Base-by-base conservation (phyloP, 169 alveolate species). In the Condylostoma magnum region DNA sequence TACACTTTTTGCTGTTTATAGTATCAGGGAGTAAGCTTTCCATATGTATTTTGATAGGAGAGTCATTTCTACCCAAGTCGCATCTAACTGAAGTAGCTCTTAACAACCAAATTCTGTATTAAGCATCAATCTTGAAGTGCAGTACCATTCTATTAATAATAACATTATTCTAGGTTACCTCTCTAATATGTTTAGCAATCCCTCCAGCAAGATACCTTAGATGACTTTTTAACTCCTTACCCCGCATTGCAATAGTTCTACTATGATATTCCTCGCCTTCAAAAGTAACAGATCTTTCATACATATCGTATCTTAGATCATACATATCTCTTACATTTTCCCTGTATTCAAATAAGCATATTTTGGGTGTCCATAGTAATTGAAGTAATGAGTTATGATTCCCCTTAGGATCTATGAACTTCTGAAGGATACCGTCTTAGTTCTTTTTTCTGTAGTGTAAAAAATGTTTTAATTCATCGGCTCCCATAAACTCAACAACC, bases 191-290 rank as follows among this genome's bases (percentile, higher is more conserved):
- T 63, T 82, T 50, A 10, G 80, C 85, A n/a, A 89, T 80, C 41
- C 82, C 72, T 36, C 74, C 71, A 20, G 88, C 90, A 3, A 84
- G 70, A 34, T 77, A 73, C 60, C 83, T 72, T 15, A 89, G 44
- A 46, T 86, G 46, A 31, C 78, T 67, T 8, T 91, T 86, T 41
- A 89, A 53, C 34, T 79, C 77, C 51, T 76, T 66, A 27, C 95
- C 91, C 65, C 85, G 60, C 30, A 84, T 46, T 28, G 90, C 90
- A 27, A 73, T 83, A 15, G 74, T 69, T 68, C 71, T 54, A 36
- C 90, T 82, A 56, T 84, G 91, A 67, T 79, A 84, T 72, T 89
- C 91, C 74, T 84, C 92, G 20, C 95, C 95, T 50, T 89, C 95
- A 80, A 81, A 89, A 20, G 90, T 84, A 1, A 84, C 87, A 12